Conservation (phyloP, 1,139 yeast species). For the Spathaspora jeffriesii region DNA sequence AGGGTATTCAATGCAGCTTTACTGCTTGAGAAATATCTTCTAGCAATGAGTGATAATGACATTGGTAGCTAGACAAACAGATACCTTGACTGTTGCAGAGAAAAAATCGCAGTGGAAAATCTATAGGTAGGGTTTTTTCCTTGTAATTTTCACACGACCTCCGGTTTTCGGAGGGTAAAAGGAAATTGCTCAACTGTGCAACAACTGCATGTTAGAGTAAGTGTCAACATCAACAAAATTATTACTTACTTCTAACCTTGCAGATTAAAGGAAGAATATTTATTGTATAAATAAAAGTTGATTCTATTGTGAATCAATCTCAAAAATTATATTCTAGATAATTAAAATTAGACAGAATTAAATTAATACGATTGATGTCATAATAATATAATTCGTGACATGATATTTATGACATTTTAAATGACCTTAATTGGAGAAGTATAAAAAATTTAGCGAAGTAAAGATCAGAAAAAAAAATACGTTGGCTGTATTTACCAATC, state of each 20-base stretch:
- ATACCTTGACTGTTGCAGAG: constrained; percentile 15
- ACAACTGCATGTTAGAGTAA: neutral
- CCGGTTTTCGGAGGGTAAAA: constrained; percentile 4
- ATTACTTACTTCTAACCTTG: neutral
- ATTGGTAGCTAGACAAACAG: neutral
- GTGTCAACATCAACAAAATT: neutral
- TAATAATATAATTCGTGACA: neutral
- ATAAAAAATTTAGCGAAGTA: neutral
- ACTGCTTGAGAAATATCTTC: constrained; percentile 32
- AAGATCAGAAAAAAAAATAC: neutral
- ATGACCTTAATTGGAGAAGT: neutral
- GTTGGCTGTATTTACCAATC: neutral
- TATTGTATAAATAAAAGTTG: too few relatives aligned
- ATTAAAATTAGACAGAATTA: neutral
- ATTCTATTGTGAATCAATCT: neutral
- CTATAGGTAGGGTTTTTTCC: neutral
- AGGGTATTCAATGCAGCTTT: constrained; percentile 49
- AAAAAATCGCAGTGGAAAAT: neutral
- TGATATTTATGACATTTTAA: neutral
- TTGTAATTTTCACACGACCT: constrained; percentile 2
- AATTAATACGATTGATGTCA: neutral
- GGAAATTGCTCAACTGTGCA: neutral
- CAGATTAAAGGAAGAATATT: neutral
- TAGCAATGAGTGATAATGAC: constrained; percentile 13
- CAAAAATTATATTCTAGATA: neutral